phyloP scores from a whole-genome alignment of 2,329 filamentous ascomycete species.

The Cladobotryum protrusum region DNA sequence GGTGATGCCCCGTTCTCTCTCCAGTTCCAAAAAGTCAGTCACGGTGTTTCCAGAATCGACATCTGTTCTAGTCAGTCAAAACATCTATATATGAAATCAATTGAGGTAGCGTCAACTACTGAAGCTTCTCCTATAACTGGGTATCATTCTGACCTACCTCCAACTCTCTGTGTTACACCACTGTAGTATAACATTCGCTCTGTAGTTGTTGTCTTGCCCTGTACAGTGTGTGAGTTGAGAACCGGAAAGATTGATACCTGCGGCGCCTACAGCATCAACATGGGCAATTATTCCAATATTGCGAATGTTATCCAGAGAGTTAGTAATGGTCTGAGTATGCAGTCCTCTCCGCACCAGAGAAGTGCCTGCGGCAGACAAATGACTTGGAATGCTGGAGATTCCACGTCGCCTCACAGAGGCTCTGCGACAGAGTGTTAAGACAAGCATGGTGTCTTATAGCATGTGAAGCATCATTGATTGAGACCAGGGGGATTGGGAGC shows the following conservation, averaged over 20 bases:
- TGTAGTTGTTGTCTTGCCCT: slow-evolving; percentile 95
- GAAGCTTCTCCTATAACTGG: neutral
- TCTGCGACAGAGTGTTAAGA: slow-evolving; percentile 11
- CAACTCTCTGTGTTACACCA: slow-evolving; percentile 79
- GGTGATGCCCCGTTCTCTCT: slow-evolving; percentile 87
- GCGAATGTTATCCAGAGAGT: slow-evolving; percentile 52
- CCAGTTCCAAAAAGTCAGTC: slow-evolving; percentile 91
- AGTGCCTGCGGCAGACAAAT: slow-evolving; percentile 1
- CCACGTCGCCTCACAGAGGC: slow-evolving; percentile 4
- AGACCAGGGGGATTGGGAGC: neutral
- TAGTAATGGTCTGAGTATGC: neutral
- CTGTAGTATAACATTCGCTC: slow-evolving; percentile 99
- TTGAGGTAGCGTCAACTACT: neutral
- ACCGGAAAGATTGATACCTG: neutral
- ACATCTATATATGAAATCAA: neutral
- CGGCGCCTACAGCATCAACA: slow-evolving; percentile 69
- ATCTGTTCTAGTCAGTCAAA: slow-evolving; percentile 42
- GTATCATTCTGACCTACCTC: slow-evolving; percentile 41
- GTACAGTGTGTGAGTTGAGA: neutral
- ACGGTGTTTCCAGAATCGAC: slow-evolving; percentile 96
- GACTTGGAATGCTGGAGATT: neutral
- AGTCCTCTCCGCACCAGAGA: neutral
- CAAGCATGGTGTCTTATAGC: slow-evolving; percentile 12
- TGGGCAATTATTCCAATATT: slow-evolving; percentile 99
- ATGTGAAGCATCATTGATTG: neutral